Evolutionary conservation across 257 asterid genomes (phyloP).

Genomic region (Ilex asprella): DNA sequence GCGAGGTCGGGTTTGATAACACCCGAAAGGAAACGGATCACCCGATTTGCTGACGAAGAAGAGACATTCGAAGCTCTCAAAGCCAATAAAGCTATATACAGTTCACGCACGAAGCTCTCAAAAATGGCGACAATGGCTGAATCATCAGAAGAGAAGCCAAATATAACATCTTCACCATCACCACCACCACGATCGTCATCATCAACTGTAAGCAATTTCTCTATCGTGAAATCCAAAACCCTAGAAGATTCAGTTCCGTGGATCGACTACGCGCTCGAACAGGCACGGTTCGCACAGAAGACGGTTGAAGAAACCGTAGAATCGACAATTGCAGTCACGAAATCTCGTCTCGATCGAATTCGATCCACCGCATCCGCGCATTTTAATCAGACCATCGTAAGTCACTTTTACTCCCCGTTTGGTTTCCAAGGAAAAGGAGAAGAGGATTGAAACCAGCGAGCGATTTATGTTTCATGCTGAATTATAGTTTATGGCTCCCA

Average conservation of each 20-base stretch:
- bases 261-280: slow-evolving; percentile 66
- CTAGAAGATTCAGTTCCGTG: slow-evolving; percentile 35
- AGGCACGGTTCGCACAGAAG: slow-evolving; percentile 57
- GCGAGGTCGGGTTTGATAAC: too few relatives aligned
- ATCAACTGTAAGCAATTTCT: background rate
- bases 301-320: slow-evolving; percentile 42
- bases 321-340: slow-evolving; percentile 52
- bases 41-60: too few relatives aligned
- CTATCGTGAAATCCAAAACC: slow-evolving; percentile 18
- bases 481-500: too few relatives aligned
- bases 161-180: slow-evolving; percentile 7
- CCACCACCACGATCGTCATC: slow-evolving; percentile 1
- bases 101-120: background rate
- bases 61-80: too few relatives aligned
- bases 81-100: too few relatives aligned
- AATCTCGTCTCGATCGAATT: slow-evolving; percentile 66
- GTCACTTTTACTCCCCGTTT: slow-evolving; percentile 2
- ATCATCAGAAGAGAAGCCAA: slow-evolving; percentile 13
- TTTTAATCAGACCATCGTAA: slow-evolving; percentile 70
- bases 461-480: too few relatives aligned
- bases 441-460: background rate
- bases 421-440: background rate
- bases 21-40: too few relatives aligned
- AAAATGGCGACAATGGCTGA: slow-evolving; percentile 19
- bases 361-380: slow-evolving; percentile 79